phyloP scores from a whole-genome alignment of 306 rosid genomes.

The Pyrus pyrifolia region DNA sequence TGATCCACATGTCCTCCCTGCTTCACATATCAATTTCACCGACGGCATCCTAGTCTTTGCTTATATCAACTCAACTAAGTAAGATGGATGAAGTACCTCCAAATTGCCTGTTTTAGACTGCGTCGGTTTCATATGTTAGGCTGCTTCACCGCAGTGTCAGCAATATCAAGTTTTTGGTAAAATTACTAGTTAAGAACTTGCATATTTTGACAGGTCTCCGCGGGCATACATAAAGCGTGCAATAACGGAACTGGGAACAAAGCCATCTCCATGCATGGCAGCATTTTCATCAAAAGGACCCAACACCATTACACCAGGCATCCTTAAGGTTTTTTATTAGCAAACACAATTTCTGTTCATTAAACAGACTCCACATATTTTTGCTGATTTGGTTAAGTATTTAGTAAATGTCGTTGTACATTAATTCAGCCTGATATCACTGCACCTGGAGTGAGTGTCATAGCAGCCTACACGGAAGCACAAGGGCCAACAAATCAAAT shows the following conservation, averaged over 20 bases:
- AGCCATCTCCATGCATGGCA: conserved; percentile 95
- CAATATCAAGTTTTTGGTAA: neutral
- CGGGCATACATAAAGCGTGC: conserved; percentile 56
- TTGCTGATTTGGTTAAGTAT: neutral
- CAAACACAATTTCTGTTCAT: neutral
- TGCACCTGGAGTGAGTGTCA: conserved; percentile 86
- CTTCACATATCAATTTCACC: conserved; percentile 59
- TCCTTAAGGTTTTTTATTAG: conserved; percentile 56
- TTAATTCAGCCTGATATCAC: conserved; percentile 79
- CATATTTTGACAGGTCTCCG: conserved; percentile 38
- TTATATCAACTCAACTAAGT: conserved; percentile 66
- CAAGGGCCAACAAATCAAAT: conserved; percentile 69
- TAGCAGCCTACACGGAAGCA: conserved; percentile 77
- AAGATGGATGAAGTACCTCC: conserved; percentile 21
- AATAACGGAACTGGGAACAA: conserved; percentile 43
- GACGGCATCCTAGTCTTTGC: conserved; percentile 37
- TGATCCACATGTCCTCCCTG: conserved; percentile 91
- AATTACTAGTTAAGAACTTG: neutral
- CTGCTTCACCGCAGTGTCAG: neutral
- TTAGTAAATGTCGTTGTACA: neutral
- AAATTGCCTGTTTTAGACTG: neutral
- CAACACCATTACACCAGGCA: conserved; percentile 54
- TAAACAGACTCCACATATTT: neutral
- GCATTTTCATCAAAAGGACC: conserved; percentile 95
- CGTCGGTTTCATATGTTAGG: neutral